A percentile compares a stretch with the other conserved stretches of the same genome.
Conservation (phyloP, 805 yeast genomes). For the Barnettozyma salicaria region DNA sequence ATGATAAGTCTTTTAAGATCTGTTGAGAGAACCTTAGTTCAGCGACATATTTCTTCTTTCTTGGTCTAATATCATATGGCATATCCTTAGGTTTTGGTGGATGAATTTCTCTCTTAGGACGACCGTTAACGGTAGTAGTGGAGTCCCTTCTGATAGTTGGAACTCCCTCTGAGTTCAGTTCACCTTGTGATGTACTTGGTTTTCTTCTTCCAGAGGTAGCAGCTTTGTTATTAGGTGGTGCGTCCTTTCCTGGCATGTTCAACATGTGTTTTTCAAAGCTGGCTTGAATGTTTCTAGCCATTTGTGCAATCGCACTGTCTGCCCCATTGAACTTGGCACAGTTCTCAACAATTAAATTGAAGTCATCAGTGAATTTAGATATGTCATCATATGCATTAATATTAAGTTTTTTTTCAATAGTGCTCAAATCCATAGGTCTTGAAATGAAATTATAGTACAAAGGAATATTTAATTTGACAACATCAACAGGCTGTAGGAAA, state of each 20-base stretch:
- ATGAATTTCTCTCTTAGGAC: conserved; percentile 94
- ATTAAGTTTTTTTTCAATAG: conserved; percentile 76
- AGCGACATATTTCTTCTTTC: conserved; percentile 84
- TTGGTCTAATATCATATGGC: conserved; percentile 85
- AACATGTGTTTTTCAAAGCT: conserved; percentile 90
- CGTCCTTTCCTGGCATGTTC: conserved; percentile 73
- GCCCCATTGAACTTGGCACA: conserved; percentile 83
- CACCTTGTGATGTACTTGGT: conserved; percentile 24
- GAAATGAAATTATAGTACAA: conserved; percentile 77
- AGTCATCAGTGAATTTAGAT: conserved; percentile 65
- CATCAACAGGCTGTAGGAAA: conserved; percentile 85
- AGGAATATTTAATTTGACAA: conserved; percentile 81
- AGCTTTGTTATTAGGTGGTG: conserved; percentile 21
- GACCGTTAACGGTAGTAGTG: conserved; percentile 52
- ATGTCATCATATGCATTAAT: conserved; percentile 68
- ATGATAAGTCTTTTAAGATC: conserved; percentile 71
- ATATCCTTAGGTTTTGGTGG: conserved; percentile 95
- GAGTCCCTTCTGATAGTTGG: conserved; percentile 73
- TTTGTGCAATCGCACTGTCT: conserved; percentile 74
- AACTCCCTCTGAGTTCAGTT: conserved; percentile 39
- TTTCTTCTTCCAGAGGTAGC: conserved; percentile 19
- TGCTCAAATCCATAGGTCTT: conserved; percentile 89
- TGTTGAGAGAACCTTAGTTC: conserved; percentile 83
- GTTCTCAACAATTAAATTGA: conserved; percentile 77
- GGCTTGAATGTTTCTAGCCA: conserved; percentile 88